These are phyloP conservation scores for Pisolithus marmoratus DNA, from an alignment of 768 basidiomycete genomes.

Conservation along the genomic window DNA sequence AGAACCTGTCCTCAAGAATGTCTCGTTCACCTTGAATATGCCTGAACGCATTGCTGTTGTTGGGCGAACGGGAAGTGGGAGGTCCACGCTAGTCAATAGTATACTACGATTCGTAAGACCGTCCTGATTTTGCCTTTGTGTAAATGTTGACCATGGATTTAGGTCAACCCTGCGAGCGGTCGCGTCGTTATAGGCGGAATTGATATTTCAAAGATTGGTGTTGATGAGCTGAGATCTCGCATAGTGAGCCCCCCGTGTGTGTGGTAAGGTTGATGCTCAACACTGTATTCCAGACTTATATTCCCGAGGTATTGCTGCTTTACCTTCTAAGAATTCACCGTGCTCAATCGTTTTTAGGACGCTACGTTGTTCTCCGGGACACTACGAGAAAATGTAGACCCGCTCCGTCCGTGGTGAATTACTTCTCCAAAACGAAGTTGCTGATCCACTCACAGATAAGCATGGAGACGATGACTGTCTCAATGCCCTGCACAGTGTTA, in stretches of 20 bases:
- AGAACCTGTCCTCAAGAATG: constrained; percentile 68
- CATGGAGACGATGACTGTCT: constrained; percentile 75
- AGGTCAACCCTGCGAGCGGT: constrained; percentile 73
- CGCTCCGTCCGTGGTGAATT: constrained; percentile 35
- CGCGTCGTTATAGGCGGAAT: constrained; percentile 82
- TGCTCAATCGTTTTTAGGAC: constrained; percentile 31
- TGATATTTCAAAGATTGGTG: constrained; percentile 79
- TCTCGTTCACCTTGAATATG: constrained; percentile 68
- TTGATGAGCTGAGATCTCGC: constrained; percentile 77
- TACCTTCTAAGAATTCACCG: background rate
- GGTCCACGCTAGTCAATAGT: constrained; percentile 83
- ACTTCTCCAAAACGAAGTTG: background rate
- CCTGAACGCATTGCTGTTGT: constrained; percentile 75
- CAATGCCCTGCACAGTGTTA: constrained; percentile 49
- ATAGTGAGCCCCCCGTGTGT: constrained; percentile 41
- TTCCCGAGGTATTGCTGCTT: constrained; percentile 43
- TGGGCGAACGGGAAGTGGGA: constrained; percentile 79
- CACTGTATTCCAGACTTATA: constrained; percentile 56
- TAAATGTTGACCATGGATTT: background rate
- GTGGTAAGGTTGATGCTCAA: constrained; percentile 3
- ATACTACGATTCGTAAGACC: constrained; percentile 68
- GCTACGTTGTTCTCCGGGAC: constrained; percentile 79
- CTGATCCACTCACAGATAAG: constrained; percentile 42
- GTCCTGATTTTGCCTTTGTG: background rate
- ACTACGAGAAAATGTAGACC: constrained; percentile 69